Percentiles rank a stretch among this genome's conserved stretches.
Conservation (phyloP, 139 green algal genomes). For the Chlamydomonas sphaeroides region DNA sequence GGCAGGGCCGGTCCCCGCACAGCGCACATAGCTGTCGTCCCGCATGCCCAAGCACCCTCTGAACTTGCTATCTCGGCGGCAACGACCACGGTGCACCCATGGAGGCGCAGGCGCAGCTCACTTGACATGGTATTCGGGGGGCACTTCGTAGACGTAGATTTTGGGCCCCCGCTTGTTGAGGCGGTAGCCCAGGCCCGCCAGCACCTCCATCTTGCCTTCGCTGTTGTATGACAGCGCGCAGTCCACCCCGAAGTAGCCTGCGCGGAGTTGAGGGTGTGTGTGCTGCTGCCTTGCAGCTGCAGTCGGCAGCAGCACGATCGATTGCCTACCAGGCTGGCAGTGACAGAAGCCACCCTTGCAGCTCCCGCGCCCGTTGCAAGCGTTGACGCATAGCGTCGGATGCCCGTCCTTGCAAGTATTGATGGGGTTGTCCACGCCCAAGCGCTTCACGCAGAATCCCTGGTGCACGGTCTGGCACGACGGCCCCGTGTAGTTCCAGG, state of each 20-base stretch:
- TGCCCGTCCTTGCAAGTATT: conserved; percentile 45
- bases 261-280: not conserved
- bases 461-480: not conserved
- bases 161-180: conserved; percentile 35
- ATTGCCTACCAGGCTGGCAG: conserved; percentile 43
- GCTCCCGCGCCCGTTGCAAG: conserved; percentile 40
- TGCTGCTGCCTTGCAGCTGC: not conserved
- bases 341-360: conserved; percentile 51
- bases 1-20: too few species aligned
- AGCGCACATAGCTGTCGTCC: too few species aligned
- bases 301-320: not conserved
- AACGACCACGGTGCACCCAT: too few species aligned
- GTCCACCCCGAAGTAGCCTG: conserved; percentile 54
- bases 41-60: too few species aligned
- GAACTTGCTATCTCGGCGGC: too few species aligned
- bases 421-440: conserved; percentile 44
- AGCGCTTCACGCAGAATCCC: conserved; percentile 48
- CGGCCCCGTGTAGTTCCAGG: conserved; percentile 50
- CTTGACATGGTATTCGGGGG: conserved; percentile 60
- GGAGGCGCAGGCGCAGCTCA: too few species aligned
- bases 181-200: conserved; percentile 41
- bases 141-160: conserved; percentile 56
- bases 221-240: conserved; percentile 48
- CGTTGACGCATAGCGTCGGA: conserved; percentile 42
- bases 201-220: conserved; percentile 20